Percentiles rank a stretch among this genome's conserved stretches.
phyloP scores from a whole-genome alignment of 2,329 filamentous ascomycete species.

The Ophiosphaerella herpotricha region DNA sequence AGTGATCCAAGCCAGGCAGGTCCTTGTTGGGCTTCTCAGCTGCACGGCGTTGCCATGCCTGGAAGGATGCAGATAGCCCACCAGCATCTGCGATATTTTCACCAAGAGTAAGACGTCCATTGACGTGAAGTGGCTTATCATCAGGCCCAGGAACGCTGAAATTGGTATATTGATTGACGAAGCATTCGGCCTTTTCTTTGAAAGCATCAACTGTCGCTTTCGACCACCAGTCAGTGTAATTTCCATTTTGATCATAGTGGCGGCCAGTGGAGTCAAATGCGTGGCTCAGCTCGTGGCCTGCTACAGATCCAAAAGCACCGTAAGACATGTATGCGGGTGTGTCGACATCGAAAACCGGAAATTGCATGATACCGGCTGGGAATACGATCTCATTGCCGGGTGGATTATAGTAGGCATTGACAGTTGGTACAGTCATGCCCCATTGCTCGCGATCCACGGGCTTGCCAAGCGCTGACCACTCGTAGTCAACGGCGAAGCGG shows the following conservation, averaged over 20 bases:
- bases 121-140: conserved; percentile 63
- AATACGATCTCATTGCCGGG: conserved; percentile 69
- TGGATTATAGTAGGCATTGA: conserved; percentile 68
- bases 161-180: conserved; percentile 68
- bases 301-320: conserved; percentile 69
- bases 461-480: conserved; percentile 64
- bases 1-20: conserved; percentile 62
- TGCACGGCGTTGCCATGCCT: conserved; percentile 67
- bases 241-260: conserved; percentile 67
- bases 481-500: conserved; percentile 53
- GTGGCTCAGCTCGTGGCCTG: conserved; percentile 72
- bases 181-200: conserved; percentile 64
- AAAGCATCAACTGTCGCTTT: conserved; percentile 63
- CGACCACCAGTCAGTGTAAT: conserved; percentile 71
- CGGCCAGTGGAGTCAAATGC: conserved; percentile 70
- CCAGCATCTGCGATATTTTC: conserved; percentile 76
- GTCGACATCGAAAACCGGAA: conserved; percentile 66
- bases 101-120: conserved; percentile 66
- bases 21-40: conserved; percentile 53
- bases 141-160: conserved; percentile 63
- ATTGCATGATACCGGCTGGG: conserved; percentile 64
- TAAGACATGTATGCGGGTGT: conserved; percentile 70
- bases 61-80: conserved; percentile 65
- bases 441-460: conserved; percentile 65
- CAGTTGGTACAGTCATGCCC: conserved; percentile 62